Conservation (phyloP, 2,329 filamentous ascomycete species). For the Hymenoscyphus albidus region DNA sequence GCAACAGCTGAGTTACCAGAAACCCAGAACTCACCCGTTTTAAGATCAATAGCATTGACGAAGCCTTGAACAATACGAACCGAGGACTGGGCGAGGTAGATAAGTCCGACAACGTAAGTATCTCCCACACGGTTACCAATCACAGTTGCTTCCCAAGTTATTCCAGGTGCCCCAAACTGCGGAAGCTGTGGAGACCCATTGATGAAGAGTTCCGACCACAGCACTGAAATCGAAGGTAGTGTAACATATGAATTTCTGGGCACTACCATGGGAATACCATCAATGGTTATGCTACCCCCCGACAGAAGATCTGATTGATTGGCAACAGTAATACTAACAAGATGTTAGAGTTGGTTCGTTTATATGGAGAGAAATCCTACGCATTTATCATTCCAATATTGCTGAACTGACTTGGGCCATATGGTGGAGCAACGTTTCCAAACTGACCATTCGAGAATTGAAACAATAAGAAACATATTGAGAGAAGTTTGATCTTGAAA, state of each 20-base stretch:
- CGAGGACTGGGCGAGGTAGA: slow-evolving; percentile 25
- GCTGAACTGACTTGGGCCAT: slow-evolving; percentile 23
- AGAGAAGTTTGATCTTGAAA: background rate
- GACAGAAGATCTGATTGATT: slow-evolving; percentile 16
- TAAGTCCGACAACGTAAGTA: slow-evolving; percentile 20
- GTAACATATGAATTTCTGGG: slow-evolving; percentile 24
- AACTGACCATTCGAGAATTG: background rate
- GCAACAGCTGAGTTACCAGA: slow-evolving; percentile 10
- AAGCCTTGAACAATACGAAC: slow-evolving; percentile 21
- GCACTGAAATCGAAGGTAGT: slow-evolving; percentile 24
- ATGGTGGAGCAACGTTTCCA: slow-evolving; percentile 15
- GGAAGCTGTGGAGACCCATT: slow-evolving; percentile 18
- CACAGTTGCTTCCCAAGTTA: slow-evolving; percentile 21
- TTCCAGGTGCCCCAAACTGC: slow-evolving; percentile 2
- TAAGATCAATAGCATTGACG: slow-evolving; percentile 22
- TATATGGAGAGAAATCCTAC: slow-evolving; percentile 10
- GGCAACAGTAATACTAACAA: slow-evolving; percentile 1
- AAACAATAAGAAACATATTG: background rate
- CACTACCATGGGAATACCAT: slow-evolving; percentile 19
- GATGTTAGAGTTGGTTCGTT: background rate
- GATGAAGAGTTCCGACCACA: slow-evolving; percentile 25
- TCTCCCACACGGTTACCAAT: slow-evolving; percentile 18
- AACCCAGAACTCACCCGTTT: slow-evolving; percentile 20
- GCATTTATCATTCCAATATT: slow-evolving; percentile 20
- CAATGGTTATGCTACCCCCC: slow-evolving; percentile 23